Evolutionary conservation across 805 yeast genomes (phyloP), one percentile per base, ranked within the genome.

Genomic region (Brettanomyces nanus): DNA sequence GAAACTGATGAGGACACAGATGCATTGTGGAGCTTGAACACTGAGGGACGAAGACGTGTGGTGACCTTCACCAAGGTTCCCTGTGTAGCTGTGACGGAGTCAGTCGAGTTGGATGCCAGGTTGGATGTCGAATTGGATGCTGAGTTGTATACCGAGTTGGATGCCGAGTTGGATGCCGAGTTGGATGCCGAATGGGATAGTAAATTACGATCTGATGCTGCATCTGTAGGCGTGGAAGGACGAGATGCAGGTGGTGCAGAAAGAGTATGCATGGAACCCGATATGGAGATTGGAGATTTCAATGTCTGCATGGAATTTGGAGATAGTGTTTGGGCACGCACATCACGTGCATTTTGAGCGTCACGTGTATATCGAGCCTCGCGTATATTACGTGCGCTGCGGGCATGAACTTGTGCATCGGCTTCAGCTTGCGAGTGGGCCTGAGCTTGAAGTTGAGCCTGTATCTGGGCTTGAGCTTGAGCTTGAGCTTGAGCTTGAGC

Each of bases 401-500:
- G n/a, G n/a, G n/a, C n/a, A n/a, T 26, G 31, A 11, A 22, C 29
- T 23, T 37, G 40, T 26, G 28, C 36, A 14, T 31, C 32, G 11
- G 23, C 31, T 15, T 31, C 33, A n/a, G 36, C 39, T n/a, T 44
- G 52, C 19, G 42, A 45, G 32, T 48, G 54, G 13, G 42, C 35
- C 18, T 45, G 49, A 6, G 21, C 31, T 19, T 30, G 39, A 4
- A 11, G n/a, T 21, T 26, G 31, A 11, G 28, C 29, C 29, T 37
- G 40, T 26, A 23, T 31, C 20, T 31, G 36, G 11, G 23, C 31
- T 15, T 31, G 35, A n/a, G 36, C 39, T n/a, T 44, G 52, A 19
- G 42, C 46, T 34, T 48, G 54, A 11, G 42, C 35, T 15, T 45
- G 49, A 6, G 21, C 31, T 19, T 30, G 39, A 4, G 13, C 18